Conservation (phyloP, 345 rosid species). For the Noccaea caerulescens region DNA sequence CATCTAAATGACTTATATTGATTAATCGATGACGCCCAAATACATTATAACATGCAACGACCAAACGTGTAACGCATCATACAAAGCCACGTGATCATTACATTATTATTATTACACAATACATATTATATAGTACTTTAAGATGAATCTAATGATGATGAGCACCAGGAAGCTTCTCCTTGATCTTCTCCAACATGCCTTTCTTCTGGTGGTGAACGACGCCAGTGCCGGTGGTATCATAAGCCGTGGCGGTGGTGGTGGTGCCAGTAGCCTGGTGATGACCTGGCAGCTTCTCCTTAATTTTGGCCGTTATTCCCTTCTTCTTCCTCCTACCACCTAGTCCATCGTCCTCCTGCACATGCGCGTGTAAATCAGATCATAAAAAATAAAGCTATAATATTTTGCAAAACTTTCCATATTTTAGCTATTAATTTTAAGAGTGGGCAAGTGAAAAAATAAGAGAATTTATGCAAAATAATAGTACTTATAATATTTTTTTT, state of each 20-base stretch:
- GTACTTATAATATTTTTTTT: too few relatives aligned
- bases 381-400: background rate
- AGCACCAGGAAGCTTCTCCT: slow-evolving; percentile 61
- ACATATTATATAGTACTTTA: background rate
- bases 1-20: background rate
- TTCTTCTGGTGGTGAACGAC: slow-evolving; percentile 57
- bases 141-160: slow-evolving; percentile 17
- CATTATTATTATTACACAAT: background rate
- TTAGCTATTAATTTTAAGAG: background rate
- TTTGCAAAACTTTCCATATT: background rate
- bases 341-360: slow-evolving; percentile 62
- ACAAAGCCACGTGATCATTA: slow-evolving; percentile 4
- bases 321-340: slow-evolving; percentile 68
- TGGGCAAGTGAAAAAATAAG: too few relatives aligned
- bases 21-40: background rate
- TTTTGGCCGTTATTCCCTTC: slow-evolving; percentile 50
- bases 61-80: background rate
- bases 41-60: slow-evolving; percentile 2
- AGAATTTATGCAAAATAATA: too few relatives aligned
- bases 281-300: slow-evolving; percentile 67
- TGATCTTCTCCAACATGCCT: slow-evolving; percentile 67
- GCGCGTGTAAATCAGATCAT: background rate
- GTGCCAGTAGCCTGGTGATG: slow-evolving; percentile 41
- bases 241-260: slow-evolving; percentile 45
- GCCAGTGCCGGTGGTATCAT: slow-evolving; percentile 28